These are phyloP conservation scores for Fraxinus americana DNA, from an alignment of 257 asterid species.

Conservation along the genomic window DNA sequence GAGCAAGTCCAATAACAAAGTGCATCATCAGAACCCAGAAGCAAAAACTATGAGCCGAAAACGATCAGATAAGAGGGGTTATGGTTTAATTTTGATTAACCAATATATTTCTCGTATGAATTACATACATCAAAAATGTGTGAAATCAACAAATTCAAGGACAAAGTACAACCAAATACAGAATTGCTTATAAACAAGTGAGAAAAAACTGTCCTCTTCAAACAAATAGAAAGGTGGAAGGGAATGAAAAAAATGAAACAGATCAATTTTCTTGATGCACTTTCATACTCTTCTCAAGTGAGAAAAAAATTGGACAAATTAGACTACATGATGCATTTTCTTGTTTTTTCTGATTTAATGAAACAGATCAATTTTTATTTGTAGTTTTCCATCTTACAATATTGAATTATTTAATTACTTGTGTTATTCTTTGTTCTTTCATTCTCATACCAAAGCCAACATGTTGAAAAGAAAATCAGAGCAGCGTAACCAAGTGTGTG, in stretches of 20 bases:
- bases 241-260: neutral
- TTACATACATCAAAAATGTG: neutral
- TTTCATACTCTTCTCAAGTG: too few species aligned
- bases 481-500: neutral
- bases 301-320: neutral
- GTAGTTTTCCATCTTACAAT: neutral
- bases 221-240: too few species aligned
- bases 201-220: neutral
- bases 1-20: slow-evolving; percentile 11
- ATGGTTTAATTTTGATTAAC: neutral
- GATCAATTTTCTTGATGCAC: too few species aligned
- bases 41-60: neutral
- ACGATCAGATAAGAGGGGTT: neutral
- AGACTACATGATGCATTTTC: neutral
- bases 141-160: neutral
- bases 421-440: neutral
- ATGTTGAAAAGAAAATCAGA: neutral
- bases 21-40: neutral
- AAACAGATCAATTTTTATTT: neutral
- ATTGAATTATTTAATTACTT: neutral
- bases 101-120: neutral
- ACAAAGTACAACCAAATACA: neutral
- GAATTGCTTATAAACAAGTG: neutral
- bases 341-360: neutral
- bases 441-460: neutral